Evolutionary conservation across 345 rosid species (phyloP).

Genomic region (Erysimum cheiranthoides): DNA sequence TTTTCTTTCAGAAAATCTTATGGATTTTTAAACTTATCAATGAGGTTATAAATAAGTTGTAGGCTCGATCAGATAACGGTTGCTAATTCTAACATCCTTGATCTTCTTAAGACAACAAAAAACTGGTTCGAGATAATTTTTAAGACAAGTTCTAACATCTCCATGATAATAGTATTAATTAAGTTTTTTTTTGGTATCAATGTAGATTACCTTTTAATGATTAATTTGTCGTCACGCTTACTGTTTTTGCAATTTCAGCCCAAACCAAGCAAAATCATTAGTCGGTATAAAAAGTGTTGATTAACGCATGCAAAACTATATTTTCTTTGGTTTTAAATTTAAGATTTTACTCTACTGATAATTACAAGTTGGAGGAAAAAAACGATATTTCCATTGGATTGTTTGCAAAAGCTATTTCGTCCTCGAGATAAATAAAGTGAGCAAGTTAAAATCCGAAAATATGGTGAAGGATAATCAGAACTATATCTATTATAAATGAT

Average conservation of each 20-base stretch:
- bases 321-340: background rate
- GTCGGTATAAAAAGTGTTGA: slow-evolving; percentile 17
- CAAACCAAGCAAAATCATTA: slow-evolving; percentile 36
- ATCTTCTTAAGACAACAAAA: background rate
- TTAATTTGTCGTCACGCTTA: slow-evolving; percentile 39
- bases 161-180: background rate
- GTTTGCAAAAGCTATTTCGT: background rate
- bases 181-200: no score
- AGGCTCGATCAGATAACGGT: background rate
- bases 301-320: slow-evolving; percentile 41
- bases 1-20: background rate
- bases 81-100: background rate
- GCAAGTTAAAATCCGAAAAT: background rate
- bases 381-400: background rate
- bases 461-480: background rate
- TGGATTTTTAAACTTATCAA: background rate
- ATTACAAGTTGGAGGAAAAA: background rate
- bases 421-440: background rate
- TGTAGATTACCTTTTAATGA: slow-evolving; percentile 13
- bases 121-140: no score
- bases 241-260: background rate
- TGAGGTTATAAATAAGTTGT: background rate
- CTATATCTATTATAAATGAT: slow-evolving; percentile 11
- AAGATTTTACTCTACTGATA: background rate
- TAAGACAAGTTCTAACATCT: background rate